Conservation (phyloP, 805 yeast species). For the Saturnispora bothae region DNA sequence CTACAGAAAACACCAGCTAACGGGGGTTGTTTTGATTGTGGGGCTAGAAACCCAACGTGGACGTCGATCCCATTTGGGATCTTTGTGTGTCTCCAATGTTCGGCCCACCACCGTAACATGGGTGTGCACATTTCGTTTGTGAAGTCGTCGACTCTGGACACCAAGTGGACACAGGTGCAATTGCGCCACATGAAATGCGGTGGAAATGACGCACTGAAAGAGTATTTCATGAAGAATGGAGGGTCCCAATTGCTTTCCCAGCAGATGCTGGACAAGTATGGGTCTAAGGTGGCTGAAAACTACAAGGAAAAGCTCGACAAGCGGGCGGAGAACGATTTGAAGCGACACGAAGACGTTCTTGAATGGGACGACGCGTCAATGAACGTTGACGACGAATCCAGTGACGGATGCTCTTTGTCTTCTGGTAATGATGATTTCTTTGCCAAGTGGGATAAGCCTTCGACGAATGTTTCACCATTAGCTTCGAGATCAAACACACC, state of each 20-base stretch:
- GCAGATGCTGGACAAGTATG: conserved; percentile 71
- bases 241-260: conserved; percentile 53
- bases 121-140: conserved; percentile 97
- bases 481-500: conserved; percentile 27
- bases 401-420: no score
- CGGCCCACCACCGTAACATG: conserved; percentile 88
- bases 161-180: conserved; percentile 83
- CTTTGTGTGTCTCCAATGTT: conserved; percentile 85
- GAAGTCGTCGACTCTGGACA: conserved; percentile 78
- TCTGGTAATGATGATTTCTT: conserved; percentile 63
- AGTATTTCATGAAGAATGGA: conserved; percentile 69
- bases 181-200: conserved; percentile 88
- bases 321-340: conserved; percentile 55
- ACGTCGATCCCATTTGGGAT: conserved; percentile 96
- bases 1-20: conserved; percentile 61
- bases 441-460: conserved; percentile 83
- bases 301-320: conserved; percentile 74
- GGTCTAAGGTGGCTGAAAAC: conserved; percentile 65
- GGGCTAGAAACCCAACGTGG: conserved; percentile 95
- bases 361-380: conserved; percentile 44
- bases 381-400: conserved; percentile 35
- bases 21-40: conserved; percentile 84
- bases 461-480: conserved; percentile 39
- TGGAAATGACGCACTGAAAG: conserved; percentile 81
- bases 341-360: conserved; percentile 60